A percentile compares a stretch with the other conserved stretches of the same genome.
Evolutionary conservation across 345 rosid genomes (phyloP).

Genomic region (Brassica nigra): DNA sequence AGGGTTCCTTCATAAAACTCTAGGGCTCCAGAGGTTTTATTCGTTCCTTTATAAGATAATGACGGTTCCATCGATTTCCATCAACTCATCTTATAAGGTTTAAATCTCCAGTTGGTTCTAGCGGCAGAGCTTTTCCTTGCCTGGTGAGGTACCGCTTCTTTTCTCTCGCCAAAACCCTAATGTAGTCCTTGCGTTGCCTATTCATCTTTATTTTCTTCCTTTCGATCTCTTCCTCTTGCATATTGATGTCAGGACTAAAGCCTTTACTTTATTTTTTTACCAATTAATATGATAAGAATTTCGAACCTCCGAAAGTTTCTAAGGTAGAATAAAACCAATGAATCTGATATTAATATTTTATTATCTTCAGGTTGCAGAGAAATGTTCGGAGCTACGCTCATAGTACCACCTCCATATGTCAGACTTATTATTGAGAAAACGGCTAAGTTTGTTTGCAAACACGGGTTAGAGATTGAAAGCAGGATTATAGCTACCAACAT

Average conservation of each 20-base stretch:
- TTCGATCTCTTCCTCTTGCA: background rate
- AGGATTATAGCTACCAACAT: background rate
- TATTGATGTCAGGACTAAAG: background rate
- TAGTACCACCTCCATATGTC: background rate
- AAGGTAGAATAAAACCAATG: too few relatives aligned
- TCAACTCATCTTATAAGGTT: background rate
- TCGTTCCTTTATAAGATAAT: background rate
- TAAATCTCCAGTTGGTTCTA: background rate
- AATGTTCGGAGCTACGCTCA: background rate
- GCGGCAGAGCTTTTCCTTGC: background rate
- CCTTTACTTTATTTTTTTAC: background rate
- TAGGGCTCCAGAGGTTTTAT: background rate
- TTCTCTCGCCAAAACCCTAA: background rate
- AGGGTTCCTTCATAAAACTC: background rate
- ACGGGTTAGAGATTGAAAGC: conserved; percentile 1
- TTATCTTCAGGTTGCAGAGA: background rate
- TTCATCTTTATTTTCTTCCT: background rate
- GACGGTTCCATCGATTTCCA: background rate
- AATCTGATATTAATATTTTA: background rate
- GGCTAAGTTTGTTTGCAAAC: background rate
- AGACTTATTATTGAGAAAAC: background rate
- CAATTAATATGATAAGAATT: background rate
- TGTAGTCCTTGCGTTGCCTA: background rate
- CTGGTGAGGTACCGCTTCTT: background rate
- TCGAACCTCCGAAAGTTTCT: background rate